A percentile compares a stretch with the other conserved stretches of the same genome.
Evolutionary conservation across 1,139 yeast species (phyloP).

Genomic region (Magnusiomyces tetraspermus): DNA sequence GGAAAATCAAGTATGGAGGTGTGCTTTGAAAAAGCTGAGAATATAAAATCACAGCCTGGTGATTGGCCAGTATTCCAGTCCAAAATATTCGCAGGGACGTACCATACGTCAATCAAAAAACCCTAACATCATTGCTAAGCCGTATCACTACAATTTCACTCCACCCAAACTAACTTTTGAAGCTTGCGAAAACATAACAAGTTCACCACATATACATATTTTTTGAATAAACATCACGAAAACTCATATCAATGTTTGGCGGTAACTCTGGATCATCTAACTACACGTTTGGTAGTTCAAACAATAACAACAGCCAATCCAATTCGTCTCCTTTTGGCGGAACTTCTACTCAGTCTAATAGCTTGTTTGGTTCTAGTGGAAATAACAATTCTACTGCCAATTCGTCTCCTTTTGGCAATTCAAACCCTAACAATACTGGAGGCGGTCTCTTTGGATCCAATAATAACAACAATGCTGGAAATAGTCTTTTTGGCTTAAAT

Average conservation of each 20-base stretch:
- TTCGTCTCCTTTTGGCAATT: neutral
- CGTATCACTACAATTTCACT: neutral
- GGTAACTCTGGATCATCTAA: neutral
- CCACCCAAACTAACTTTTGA: too few species aligned
- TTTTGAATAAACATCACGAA: too few species aligned
- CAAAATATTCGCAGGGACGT: slow-evolving; percentile 4
- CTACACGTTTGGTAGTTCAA: neutral
- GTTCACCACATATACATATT: too few species aligned
- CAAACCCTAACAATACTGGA: too few species aligned
- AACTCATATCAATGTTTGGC: neutral
- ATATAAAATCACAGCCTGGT: neutral
- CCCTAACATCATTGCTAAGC: neutral
- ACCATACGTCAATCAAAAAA: slow-evolving; percentile 1
- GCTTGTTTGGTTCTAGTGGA: neutral
- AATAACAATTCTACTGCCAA: neutral
- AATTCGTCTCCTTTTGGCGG: neutral
- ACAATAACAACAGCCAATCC: neutral
- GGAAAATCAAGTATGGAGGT: neutral
- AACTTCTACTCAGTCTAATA: too few species aligned
- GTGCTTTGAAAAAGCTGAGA: neutral
- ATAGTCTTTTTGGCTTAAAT: too few species aligned
- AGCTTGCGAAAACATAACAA: too few species aligned
- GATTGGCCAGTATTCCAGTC: slow-evolving; percentile 7
- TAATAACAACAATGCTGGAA: too few species aligned
- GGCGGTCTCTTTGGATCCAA: too few species aligned